Conservation (phyloP, 1,139 yeast species). For the Blastobotrys niveus region DNA sequence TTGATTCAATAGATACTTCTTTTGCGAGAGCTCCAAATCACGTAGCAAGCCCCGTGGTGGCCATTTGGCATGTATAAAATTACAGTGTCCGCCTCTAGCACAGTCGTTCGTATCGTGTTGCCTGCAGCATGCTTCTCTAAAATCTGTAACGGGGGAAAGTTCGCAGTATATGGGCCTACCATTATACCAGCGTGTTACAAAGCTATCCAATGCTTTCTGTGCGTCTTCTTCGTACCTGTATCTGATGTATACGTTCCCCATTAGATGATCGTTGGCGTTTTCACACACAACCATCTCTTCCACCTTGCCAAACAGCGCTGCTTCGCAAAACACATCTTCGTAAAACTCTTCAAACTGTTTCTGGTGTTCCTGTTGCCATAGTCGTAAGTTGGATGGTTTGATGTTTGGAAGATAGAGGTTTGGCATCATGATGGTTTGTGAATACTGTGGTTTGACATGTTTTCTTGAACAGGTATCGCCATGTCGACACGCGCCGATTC, state of each 20-base stretch:
- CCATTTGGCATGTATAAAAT: slow-evolving; percentile 72
- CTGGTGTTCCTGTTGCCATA: slow-evolving; percentile 41
- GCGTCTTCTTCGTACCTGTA: slow-evolving; percentile 57
- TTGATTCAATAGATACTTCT: slow-evolving; percentile 24
- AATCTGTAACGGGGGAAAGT: slow-evolving; percentile 66
- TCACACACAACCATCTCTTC: slow-evolving; percentile 71
- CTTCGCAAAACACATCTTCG: slow-evolving; percentile 66
- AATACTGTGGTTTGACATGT: slow-evolving; percentile 65
- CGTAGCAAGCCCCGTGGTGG: slow-evolving; percentile 46
- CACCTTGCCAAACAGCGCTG: slow-evolving; percentile 56
- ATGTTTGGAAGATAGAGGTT: slow-evolving; percentile 58
- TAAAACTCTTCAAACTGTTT: slow-evolving; percentile 59
- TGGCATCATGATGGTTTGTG: slow-evolving; percentile 61
- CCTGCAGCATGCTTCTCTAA: slow-evolving; percentile 69
- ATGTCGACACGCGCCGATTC: slow-evolving; percentile 91
- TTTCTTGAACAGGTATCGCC: slow-evolving; percentile 82
- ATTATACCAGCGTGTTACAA: slow-evolving; percentile 79
- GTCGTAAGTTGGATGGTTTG: slow-evolving; percentile 24
- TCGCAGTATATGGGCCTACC: slow-evolving; percentile 78
- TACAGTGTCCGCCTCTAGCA: slow-evolving; percentile 74
- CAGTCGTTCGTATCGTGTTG: slow-evolving; percentile 63
- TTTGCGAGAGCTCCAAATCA: slow-evolving; percentile 38
- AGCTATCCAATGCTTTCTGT: slow-evolving; percentile 48
- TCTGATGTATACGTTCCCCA: slow-evolving; percentile 77
- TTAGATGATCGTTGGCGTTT: slow-evolving; percentile 72